These are phyloP conservation scores for Xylariaceae sp. DNA, from an alignment of 2,329 filamentous ascomycete genomes.

Conservation along the genomic window DNA sequence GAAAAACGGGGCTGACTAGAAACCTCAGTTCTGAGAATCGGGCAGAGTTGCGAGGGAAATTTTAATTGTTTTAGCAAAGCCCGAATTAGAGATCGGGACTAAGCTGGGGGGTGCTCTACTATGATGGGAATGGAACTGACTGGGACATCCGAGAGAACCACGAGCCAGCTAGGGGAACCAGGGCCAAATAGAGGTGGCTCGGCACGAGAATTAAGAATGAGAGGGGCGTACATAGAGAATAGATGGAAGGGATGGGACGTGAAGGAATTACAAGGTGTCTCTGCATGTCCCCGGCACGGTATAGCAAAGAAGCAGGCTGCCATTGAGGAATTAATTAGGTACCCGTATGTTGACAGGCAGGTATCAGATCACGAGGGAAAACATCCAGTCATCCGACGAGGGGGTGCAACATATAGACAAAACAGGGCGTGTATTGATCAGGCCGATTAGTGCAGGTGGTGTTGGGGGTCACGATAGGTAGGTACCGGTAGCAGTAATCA, in stretches of 20 bases:
- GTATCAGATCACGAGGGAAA: slow-evolving; percentile 28
- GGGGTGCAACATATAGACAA: slow-evolving; percentile 9
- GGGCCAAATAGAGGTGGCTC: slow-evolving; percentile 12
- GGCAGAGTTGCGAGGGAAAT: slow-evolving; percentile 48
- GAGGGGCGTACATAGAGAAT: slow-evolving; percentile 15
- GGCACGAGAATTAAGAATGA: slow-evolving; percentile 22
- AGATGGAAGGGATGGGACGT: slow-evolving; percentile 10
- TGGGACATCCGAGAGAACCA: slow-evolving; percentile 26
- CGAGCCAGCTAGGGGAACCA: slow-evolving; percentile 13
- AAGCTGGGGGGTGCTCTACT: slow-evolving; percentile 37
- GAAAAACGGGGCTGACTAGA: slow-evolving; percentile 55
- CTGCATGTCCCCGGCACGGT: too few relatives aligned
- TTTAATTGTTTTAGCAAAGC: slow-evolving; percentile 44
- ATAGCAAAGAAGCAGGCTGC: slow-evolving; percentile 18
- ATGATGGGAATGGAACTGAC: slow-evolving; percentile 36
- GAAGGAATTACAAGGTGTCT: slow-evolving; percentile 31
- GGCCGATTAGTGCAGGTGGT: neutral
- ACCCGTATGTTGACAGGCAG: neutral
- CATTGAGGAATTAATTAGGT: too few relatives aligned
- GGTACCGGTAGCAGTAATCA: slow-evolving; percentile 16
- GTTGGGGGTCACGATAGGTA: neutral
- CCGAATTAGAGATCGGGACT: slow-evolving; percentile 48
- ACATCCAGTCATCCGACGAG: slow-evolving; percentile 18
- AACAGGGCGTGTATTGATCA: slow-evolving; percentile 9
- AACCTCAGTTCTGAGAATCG: slow-evolving; percentile 29